Evolutionary conservation across 257 asterid genomes (phyloP).

Genomic region (Scutellaria baicalensis): DNA sequence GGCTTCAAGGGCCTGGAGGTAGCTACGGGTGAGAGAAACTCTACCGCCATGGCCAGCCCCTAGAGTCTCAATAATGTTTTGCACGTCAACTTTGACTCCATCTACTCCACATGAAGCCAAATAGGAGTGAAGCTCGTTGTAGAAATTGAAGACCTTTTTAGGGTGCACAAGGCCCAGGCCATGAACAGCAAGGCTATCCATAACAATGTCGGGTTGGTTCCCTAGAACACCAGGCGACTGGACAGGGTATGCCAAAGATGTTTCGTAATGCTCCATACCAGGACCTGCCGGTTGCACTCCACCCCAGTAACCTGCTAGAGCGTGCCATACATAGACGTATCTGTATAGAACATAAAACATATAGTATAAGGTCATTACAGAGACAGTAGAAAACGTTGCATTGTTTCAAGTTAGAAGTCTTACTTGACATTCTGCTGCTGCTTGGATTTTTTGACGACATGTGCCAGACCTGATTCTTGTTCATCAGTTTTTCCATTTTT

Average conservation of each 20-base stretch:
- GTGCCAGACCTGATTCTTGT: constrained; percentile 62
- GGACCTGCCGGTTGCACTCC: constrained; percentile 79
- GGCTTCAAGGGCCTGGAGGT: constrained; percentile 84
- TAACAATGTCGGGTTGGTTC: constrained; percentile 93
- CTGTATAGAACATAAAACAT: constrained; percentile 17
- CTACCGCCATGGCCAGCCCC: constrained; percentile 98
- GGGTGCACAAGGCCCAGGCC: constrained; percentile 92
- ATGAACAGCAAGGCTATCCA: constrained; percentile 87
- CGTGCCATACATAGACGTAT: constrained; percentile 75
- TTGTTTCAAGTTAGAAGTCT: constrained; percentile 10
- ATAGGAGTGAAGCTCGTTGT: constrained; percentile 85
- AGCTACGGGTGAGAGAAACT: constrained; percentile 84
- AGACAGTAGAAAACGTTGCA: not conserved
- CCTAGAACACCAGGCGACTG: constrained; percentile 88
- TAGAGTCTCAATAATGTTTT: constrained; percentile 87
- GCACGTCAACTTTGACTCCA: constrained; percentile 97
- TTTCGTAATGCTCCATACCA: constrained; percentile 81
- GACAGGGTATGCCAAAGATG: constrained; percentile 79
- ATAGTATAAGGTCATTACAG: constrained; percentile 23
- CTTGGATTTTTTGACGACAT: constrained; percentile 65
- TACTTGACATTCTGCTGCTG: constrained; percentile 61
- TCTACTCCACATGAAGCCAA: constrained; percentile 87
- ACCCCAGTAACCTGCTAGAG: constrained; percentile 92
- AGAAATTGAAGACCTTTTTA: constrained; percentile 74
- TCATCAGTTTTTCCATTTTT: constrained; percentile 37